Base-by-base conservation (phyloP, 2,329 filamentous ascomycete genomes). In the Emmonsiellopsis sp. region DNA sequence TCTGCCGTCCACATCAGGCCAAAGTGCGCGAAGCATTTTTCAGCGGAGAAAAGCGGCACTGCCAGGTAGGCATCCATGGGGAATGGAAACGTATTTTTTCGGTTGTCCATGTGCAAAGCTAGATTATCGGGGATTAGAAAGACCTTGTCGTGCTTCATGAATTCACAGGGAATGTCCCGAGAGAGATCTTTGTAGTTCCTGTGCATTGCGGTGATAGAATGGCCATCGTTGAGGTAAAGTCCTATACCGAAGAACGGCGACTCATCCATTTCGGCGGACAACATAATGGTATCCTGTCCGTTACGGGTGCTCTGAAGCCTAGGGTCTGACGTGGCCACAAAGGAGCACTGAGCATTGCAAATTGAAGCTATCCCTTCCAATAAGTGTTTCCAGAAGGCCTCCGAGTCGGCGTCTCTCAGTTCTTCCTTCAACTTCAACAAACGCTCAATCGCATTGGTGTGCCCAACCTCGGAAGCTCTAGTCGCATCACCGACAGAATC, bases 101-200 rank as follows among this genome's bases (percentile, higher is more conserved):
- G 81, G 58, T 84, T 84, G 31, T 77, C 74, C 46, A 80, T 76
- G 61, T 84, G 79, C 5, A 80, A 77, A 51, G 73, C 74, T 45
- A 87, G 67, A 42, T 76, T 74, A 53, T 86, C 80, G 0, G 84
- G 81, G 21, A 88, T 81, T 53, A 87, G 68, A 63, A 86, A 84
- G 49, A 86, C 80, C 65, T 86, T 85, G 69, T 86, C 83, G 63
- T 87, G 80, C 59, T 80, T 81, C 84, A 87, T 86, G 63, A 85
- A 79, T 37, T 78, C 78, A 65, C 84, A 84, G 4, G 84, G 83
- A 57, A 82, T 81, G 27, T 76, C 80, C 59, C 83, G 84, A 39
- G 82, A 79, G 60, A 82, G 77, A 66, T 84, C 85, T 58, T 81
- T 80, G 68, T 81, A 80, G 60, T 85, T 78, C 56, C 77, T 77